Conservation (phyloP, 768 basidiomycete genomes). For the Rubroboletus pulcherrimus region DNA sequence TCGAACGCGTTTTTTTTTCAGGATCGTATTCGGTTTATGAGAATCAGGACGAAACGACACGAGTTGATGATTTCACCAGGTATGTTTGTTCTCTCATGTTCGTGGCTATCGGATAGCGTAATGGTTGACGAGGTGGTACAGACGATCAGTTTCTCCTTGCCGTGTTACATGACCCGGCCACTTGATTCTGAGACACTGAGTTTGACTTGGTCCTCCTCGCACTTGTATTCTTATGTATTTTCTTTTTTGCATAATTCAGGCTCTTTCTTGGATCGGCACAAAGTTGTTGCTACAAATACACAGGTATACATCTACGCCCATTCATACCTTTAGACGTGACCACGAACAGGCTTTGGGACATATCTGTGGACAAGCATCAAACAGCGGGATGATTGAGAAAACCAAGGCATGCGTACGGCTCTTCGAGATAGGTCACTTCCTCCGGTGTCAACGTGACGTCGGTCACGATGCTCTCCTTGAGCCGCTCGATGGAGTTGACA, state of each 20-base stretch:
- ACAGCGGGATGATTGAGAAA: background rate
- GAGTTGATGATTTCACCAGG: constrained; percentile 95
- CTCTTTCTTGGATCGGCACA: background rate
- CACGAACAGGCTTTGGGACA: constrained; percentile 16
- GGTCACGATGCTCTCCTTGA: constrained; percentile 30
- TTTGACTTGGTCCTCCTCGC: background rate
- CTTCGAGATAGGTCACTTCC: constrained; percentile 31
- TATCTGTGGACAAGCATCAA: constrained; percentile 13
- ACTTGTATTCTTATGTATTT: constrained; percentile 15
- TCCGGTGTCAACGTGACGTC: constrained; percentile 25
- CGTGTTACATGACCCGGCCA: constrained; percentile 74
- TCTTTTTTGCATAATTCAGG: constrained; percentile 7
- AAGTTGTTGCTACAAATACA: constrained; percentile 1
- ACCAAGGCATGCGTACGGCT: constrained; percentile 19
- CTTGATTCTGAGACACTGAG: constrained; percentile 21
- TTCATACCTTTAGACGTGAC: constrained; percentile 7
- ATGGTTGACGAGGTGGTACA: constrained; percentile 24
- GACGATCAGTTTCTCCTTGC: constrained; percentile 80
- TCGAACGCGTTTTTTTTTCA: constrained; percentile 25
- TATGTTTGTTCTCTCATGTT: constrained; percentile 33
- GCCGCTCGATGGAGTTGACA: constrained; percentile 31
- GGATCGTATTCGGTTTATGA: constrained; percentile 86
- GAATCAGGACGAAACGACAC: constrained; percentile 87
- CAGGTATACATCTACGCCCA: constrained; percentile 1
- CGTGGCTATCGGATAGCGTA: background rate